Percentiles rank a stretch among this genome's conserved stretches.
Evolutionary conservation across 176 grass and related monocot species (phyloP).

Genomic region (Melocanna baccifera): DNA sequence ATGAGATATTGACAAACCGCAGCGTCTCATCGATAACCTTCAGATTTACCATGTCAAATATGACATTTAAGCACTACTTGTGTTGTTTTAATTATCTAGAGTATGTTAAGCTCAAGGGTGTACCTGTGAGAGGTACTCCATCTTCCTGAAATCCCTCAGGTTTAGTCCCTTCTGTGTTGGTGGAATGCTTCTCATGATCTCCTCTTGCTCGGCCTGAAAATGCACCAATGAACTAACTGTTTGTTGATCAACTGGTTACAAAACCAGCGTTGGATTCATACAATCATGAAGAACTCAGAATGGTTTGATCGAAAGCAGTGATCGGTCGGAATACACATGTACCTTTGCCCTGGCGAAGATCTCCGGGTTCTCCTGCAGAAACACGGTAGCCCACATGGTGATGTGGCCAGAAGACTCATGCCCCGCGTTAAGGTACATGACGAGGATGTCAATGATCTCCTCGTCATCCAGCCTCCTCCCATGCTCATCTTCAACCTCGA

Average conservation of each 20-base stretch:
- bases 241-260: not conserved
- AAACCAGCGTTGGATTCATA: not conserved
- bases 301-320: not conserved
- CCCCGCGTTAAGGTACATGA: conserved; percentile 91
- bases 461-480: conserved; percentile 54
- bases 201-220: conserved; percentile 83
- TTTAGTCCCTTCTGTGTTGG: conserved; percentile 57
- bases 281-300: not conserved
- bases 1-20: conserved; percentile 73
- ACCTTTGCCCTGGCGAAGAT: conserved; percentile 69
- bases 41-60: not conserved
- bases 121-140: conserved; percentile 89
- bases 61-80: not conserved
- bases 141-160: conserved; percentile 84
- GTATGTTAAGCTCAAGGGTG: not conserved
- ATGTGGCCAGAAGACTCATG: conserved; percentile 91
- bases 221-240: not conserved
- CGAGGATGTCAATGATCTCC: conserved; percentile 74
- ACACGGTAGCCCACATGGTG: conserved; percentile 91
- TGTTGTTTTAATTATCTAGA: not conserved
- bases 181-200: conserved; percentile 58
- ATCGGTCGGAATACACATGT: not conserved
- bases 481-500: conserved; percentile 56
- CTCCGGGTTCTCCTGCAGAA: conserved; percentile 72
- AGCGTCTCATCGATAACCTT: conserved; percentile 86